Evolutionary conservation across 2,329 filamentous ascomycete species (phyloP), one percentile per base, ranked within the genome.

Genomic region (Fusarium praegraminearum): DNA sequence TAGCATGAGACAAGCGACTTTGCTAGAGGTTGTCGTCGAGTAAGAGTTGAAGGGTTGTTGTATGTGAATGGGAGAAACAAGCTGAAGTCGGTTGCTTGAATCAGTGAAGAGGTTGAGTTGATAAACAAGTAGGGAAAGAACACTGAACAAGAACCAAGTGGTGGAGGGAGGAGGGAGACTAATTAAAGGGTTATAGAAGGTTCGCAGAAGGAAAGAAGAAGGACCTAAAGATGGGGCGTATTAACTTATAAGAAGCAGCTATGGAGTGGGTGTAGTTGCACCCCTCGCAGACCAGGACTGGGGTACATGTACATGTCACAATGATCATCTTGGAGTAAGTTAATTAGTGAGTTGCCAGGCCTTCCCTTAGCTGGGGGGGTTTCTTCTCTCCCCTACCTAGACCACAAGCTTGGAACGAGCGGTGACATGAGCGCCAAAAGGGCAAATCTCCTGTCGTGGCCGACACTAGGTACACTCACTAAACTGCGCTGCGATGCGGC

Each of bases 391-490:
- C 33, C 49, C 49, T 51, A 51, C 49, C 67, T 73, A 74, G 75
- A 72, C 71, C 75, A 71, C 67, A 63, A 76, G 73, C 72, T 77
- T 76, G 71, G 70, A 74, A 76, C 73, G 73, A 73, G 77, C 78
- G 76, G 76, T 78, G 76, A 76, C 77, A 76, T 77, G 75, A 76
- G 74, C 62, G 66, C 67, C 54, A 73, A 67, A 66, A 66, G 67
- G 67, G 69, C 70, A 73, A 73, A 71, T 74, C 73, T 76, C 73
- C 73, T 75, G 73, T 70, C 69, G 38, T 55, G 57, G 56, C 60
- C 32, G 40, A 30, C 49, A 51, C 49, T 51, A 51, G 49, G 49
- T 51, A 41, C 49, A 51, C 35, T 38, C 26, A 51, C 45, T 43
- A 30, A 38, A 38, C 32, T 54, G 57, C 40, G 41, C 52, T 46